A percentile compares a stretch with the other conserved stretches of the same genome.
phyloP scores from a whole-genome alignment of 257 asterid genomes.

The Ilex asprella region DNA sequence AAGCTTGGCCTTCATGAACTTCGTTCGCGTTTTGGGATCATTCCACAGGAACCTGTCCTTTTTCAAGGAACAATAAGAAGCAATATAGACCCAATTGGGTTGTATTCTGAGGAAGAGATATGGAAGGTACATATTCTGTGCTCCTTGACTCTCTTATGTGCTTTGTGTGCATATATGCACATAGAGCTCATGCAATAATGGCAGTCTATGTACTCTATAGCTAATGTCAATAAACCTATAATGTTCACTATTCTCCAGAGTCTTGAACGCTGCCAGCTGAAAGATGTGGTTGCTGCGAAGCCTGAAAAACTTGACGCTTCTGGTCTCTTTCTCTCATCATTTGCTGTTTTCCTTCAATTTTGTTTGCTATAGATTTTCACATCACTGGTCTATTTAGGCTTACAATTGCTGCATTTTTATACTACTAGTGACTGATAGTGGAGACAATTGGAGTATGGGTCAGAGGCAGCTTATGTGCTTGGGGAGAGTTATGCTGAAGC shows the following conservation, averaged over 20 bases:
- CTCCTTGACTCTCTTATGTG: neutral
- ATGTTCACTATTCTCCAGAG: slow-evolving; percentile 22
- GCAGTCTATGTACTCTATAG: neutral
- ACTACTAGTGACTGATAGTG: slow-evolving; percentile 41
- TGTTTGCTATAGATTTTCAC: neutral
- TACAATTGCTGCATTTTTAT: neutral
- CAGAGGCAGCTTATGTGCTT: slow-evolving; percentile 72
- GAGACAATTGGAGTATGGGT: slow-evolving; percentile 88
- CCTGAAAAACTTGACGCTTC: slow-evolving; percentile 53
- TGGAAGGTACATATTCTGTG: slow-evolving; percentile 48
- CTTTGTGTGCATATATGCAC: neutral
- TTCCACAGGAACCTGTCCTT: slow-evolving; percentile 81
- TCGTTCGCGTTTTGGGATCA: slow-evolving; percentile 70
- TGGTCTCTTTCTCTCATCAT: slow-evolving; percentile 18
- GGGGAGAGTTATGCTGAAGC: slow-evolving; percentile 71
- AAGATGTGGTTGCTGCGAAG: slow-evolving; percentile 57
- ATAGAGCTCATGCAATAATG: neutral
- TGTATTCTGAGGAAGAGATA: slow-evolving; percentile 62
- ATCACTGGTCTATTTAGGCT: neutral
- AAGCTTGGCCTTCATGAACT: slow-evolving; percentile 64
- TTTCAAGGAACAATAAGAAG: slow-evolving; percentile 69
- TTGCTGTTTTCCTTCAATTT: neutral
- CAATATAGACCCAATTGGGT: slow-evolving; percentile 62
- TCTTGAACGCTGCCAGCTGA: slow-evolving; percentile 75
- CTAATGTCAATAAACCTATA: too few relatives aligned